Evolutionary conservation across 2,329 filamentous ascomycete genomes (phyloP).

Genomic region (Pseudogymnoascus sp.): DNA sequence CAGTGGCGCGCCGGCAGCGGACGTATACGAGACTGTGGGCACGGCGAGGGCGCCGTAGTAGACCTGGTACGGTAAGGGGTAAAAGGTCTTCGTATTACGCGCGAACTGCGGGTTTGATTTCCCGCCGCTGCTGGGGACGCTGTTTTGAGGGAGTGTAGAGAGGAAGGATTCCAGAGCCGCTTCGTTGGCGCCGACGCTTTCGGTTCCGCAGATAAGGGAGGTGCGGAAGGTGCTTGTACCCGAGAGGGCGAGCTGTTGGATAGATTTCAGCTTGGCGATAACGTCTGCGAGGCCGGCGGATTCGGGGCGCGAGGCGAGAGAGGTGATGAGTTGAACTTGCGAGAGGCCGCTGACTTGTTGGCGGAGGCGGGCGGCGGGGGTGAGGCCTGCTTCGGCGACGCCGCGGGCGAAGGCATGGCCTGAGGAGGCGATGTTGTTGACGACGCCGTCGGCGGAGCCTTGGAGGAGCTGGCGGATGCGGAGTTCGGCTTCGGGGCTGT

Average conservation of each 20-base stretch:
- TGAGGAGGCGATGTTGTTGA: slow-evolving; percentile 85
- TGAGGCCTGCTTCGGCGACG: slow-evolving; percentile 74
- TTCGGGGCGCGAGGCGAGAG: slow-evolving; percentile 64
- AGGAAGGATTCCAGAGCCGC: slow-evolving; percentile 66
- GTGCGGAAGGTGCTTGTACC: slow-evolving; percentile 63
- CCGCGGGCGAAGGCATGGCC: slow-evolving; percentile 82
- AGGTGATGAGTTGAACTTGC: slow-evolving; percentile 77
- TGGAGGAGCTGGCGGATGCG: slow-evolving; percentile 84
- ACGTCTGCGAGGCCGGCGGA: slow-evolving; percentile 66
- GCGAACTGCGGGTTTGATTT: slow-evolving; percentile 30
- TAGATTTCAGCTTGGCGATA: slow-evolving; percentile 74
- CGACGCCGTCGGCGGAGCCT: slow-evolving; percentile 76
- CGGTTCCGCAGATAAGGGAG: slow-evolving; percentile 77
- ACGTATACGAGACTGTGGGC: slow-evolving; percentile 76
- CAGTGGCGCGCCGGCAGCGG: slow-evolving; percentile 67
- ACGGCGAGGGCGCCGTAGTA: slow-evolving; percentile 84
- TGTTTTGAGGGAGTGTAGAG: slow-evolving; percentile 43
- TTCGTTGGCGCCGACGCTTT: slow-evolving; percentile 65
- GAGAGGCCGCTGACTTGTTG: slow-evolving; percentile 88
- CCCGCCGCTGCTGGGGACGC: slow-evolving; percentile 32
- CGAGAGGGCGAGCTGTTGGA: slow-evolving; percentile 71
- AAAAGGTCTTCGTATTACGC: slow-evolving; percentile 68
- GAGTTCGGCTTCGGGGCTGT: slow-evolving; percentile 69
- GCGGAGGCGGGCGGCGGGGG: slow-evolving; percentile 60
- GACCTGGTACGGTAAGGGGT: slow-evolving; percentile 92